These are phyloP conservation scores for Trichoderma harzianum DNA, from an alignment of 2,329 filamentous ascomycete genomes.

Conservation along the genomic window DNA sequence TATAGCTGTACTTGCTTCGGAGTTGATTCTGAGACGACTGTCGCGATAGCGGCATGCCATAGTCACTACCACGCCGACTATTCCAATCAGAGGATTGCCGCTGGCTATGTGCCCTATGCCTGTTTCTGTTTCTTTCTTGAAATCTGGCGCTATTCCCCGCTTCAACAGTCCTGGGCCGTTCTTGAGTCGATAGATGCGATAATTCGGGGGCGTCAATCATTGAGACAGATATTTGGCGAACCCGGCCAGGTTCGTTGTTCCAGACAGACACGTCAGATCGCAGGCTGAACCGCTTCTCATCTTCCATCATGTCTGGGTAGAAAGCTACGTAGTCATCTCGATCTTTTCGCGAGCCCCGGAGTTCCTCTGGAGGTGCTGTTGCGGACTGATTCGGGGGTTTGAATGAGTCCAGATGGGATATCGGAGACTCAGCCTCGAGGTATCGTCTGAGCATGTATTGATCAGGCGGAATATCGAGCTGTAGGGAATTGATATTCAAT, in stretches of 20 bases:
- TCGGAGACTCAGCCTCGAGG: slow-evolving; percentile 16
- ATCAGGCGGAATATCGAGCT: slow-evolving; percentile 3
- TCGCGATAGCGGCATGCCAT: not conserved
- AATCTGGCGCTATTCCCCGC: not conserved
- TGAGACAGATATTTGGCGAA: slow-evolving; percentile 11
- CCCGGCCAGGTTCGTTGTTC: slow-evolving; percentile 22
- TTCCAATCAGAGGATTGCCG: slow-evolving; percentile 10
- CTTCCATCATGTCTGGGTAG: not conserved
- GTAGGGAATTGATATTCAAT: not conserved
- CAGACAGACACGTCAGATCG: slow-evolving; percentile 25
- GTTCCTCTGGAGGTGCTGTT: not conserved
- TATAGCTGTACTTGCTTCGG: not conserved
- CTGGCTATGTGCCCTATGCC: not conserved
- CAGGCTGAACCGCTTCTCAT: slow-evolving; percentile 20
- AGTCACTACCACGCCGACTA: not conserved
- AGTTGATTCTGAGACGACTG: slow-evolving; percentile 14
- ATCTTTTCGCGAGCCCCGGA: not conserved
- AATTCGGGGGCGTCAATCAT: slow-evolving; percentile 13
- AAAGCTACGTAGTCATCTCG: not conserved
- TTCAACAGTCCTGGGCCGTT: not conserved
- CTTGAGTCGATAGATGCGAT: not conserved
- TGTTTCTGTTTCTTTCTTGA: not conserved
- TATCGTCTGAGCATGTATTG: slow-evolving; percentile 19
- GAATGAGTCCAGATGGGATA: not conserved
- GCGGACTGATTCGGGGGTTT: not conserved